Conservation (phyloP, 768 basidiomycete species). For the Russula dissimulans region DNA sequence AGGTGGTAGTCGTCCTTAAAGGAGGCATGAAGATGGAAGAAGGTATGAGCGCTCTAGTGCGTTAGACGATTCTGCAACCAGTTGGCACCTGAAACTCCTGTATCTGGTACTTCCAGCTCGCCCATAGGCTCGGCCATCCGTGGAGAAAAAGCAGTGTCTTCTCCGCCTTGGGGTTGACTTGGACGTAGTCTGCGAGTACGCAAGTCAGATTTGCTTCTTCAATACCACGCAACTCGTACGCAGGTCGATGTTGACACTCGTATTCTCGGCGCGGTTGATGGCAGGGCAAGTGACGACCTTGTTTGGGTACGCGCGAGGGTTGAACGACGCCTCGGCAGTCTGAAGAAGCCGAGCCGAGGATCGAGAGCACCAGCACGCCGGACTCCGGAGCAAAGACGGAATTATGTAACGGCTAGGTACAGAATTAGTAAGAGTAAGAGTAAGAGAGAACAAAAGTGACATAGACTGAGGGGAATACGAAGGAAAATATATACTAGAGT, state of each 20-base stretch:
- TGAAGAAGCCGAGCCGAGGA: not conserved
- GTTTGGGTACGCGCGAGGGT: constrained; percentile 14
- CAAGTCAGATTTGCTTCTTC: not conserved
- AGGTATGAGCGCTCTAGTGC: not conserved
- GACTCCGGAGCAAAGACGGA: too few relatives aligned
- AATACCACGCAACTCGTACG: not conserved
- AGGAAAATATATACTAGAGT: too few relatives aligned
- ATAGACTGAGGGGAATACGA: too few relatives aligned
- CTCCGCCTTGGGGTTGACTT: constrained; percentile 46
- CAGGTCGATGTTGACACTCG: constrained; percentile 7
- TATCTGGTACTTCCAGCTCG: constrained; percentile 65
- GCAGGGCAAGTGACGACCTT: constrained; percentile 13
- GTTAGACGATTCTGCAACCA: not conserved
- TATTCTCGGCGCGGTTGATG: constrained; percentile 12
- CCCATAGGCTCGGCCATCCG: constrained; percentile 76
- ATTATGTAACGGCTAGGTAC: too few relatives aligned
- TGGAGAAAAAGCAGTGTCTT: constrained; percentile 59
- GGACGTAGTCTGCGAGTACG: constrained; percentile 35
- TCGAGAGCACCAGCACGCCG: not conserved
- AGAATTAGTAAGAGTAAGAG: too few relatives aligned
- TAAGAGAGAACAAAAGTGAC: too few relatives aligned
- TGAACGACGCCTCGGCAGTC: not conserved
- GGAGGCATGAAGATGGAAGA: not conserved
- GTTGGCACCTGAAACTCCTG: constrained; percentile 45
- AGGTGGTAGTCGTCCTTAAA: constrained; percentile 50